These are phyloP conservation scores for Hevea brasiliensis DNA, from an alignment of 345 rosid genomes.

Conservation along the genomic window DNA sequence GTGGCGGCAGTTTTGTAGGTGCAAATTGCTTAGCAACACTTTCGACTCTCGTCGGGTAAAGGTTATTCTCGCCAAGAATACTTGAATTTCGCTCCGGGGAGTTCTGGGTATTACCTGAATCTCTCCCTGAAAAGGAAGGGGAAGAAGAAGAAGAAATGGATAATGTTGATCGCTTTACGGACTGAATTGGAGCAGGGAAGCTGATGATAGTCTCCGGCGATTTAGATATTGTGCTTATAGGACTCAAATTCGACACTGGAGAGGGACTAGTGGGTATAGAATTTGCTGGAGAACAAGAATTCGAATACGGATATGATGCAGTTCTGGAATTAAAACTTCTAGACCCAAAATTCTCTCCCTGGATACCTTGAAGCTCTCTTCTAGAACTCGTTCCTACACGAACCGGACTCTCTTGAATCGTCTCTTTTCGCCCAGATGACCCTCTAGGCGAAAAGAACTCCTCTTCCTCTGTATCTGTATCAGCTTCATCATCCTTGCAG, in stretches of 20 bases:
- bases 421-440: constrained; percentile 62
- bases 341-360: constrained; percentile 47
- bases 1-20: constrained; percentile 61
- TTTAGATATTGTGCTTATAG: constrained; percentile 37
- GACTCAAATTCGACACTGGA: constrained; percentile 39
- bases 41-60: constrained; percentile 22
- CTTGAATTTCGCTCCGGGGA: constrained; percentile 16
- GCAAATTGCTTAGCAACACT: constrained; percentile 18
- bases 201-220: constrained; percentile 42
- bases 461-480: constrained; percentile 27
- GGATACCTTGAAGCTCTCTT: constrained; percentile 33
- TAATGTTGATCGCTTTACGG: not conserved
- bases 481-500: too few relatives aligned
- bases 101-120: constrained; percentile 11
- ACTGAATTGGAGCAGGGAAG: constrained; percentile 28
- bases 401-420: constrained; percentile 24
- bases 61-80: constrained; percentile 20
- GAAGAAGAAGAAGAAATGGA: constrained; percentile 13
- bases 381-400: constrained; percentile 48
- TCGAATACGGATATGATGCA: constrained; percentile 56
- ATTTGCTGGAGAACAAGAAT: constrained; percentile 51
- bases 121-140: constrained; percentile 9
- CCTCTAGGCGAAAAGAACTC: constrained; percentile 91
- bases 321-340: constrained; percentile 62
- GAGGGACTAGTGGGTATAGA: constrained; percentile 48